Evolutionary conservation across 257 asterid species (phyloP), one percentile per base, ranked within the genome.

Genomic region (Gardenia jasminoides): DNA sequence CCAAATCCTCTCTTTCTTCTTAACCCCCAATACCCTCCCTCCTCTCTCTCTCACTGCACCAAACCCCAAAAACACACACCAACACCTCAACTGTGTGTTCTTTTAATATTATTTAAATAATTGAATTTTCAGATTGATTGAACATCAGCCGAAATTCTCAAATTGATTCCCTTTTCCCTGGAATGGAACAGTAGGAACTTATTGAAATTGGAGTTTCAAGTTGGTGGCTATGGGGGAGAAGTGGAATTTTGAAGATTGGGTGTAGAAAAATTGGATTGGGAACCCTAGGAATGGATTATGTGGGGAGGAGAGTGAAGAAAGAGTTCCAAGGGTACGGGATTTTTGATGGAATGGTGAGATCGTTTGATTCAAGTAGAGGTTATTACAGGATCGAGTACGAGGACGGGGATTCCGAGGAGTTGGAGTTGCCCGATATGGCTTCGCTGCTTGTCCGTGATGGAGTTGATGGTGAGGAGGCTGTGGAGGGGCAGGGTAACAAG

Each of bases 291-390:
- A 92, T 90, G 94, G 97, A 94, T 87, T 88, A 75, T 73, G 86
- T 91, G 71, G 98, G 97, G 54, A 88, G 92, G 78, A 83, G 79
- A 84, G 91, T 94, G 92, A 89, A 82, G 86, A 92, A 90, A 84
- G 83, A 85, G 80, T 83, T 88, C 71, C 33, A 70, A 83, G 92
- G 91, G 74, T 70, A 77, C 68, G 96, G 90, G 22, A 39, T 86
- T 41, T 76, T 82, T 41, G 80, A 44, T 31, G 98, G 97, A 46
- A 76, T 80, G 59, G 93, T 94, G 70, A 80, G 87, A 76, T 81
- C 89, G 3, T 89, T 85, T 81, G 92, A 92, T 31, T 80, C 90
- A 68, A 72, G 75, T 9, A 87, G 86, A 39, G 90, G 93, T 3
- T 50, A 83, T 47, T 91, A 86, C 69, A 82, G 80, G 87, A 86